Base-by-base conservation (phyloP, 2,329 filamentous ascomycete genomes). In the Penicillium sclerotigenum region DNA sequence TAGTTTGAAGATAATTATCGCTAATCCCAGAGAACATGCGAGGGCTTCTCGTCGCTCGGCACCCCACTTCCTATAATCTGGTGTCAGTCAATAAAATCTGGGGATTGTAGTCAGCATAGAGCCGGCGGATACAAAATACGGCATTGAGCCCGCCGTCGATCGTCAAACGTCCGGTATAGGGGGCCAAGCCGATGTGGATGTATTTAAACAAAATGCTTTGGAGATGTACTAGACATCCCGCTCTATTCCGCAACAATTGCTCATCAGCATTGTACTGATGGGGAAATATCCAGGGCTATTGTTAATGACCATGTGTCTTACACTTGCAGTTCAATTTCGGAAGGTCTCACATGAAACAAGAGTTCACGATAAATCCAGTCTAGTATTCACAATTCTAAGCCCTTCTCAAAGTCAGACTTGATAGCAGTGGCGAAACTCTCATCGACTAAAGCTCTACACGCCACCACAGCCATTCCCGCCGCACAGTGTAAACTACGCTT, bases 381-480 rank as follows among this genome's bases (percentile, higher is more conserved):
- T 43, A 18, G 3, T 20, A 43, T 43, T 43, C 10, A 43, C 24
- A 43, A 20, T 14, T 29, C 26, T 4, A 43, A 9, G 22, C 18
- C n/a, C 3, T 48, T 57, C 33, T 52, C 42, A 37, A 62, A 59
- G 14, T 61, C 60, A 3, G 36, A 37, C 16, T 52, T 46, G 10
- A 62, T 51, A 13, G 48, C 45, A 13, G 22, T 42, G 22, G 60
- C 59, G 34, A 62, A 62, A 2, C 16, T 37, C 28, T 47, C 43
- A 49, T 63, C 60, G 20, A 47, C 49, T 31, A 63, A 46, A n/a
- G 52, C 33, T 20, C 47, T 51, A 29, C 59, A 60, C 18, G 57
- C 59, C 9, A 61, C 61, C 18, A 63, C 57, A 2, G 61, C 59
- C 61, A 60, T 61, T 14, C 60, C 61, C 24, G 59, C 59, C 18